Conservation (phyloP, 805 yeast species). For the Candida koratica region DNA sequence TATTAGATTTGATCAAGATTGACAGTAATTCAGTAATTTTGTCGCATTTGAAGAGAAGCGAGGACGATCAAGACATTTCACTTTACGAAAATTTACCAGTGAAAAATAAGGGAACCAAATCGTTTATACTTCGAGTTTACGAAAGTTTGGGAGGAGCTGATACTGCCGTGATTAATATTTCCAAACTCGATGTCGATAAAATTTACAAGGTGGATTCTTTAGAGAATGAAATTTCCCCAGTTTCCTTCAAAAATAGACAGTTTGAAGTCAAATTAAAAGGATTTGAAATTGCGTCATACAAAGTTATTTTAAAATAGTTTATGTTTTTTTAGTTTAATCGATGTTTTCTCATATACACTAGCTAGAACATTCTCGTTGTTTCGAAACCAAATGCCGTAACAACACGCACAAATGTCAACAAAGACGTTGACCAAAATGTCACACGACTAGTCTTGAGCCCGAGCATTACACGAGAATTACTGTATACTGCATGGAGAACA, state of each 20-base stretch:
- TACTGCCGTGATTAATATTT: slow-evolving; percentile 46
- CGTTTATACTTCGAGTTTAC: slow-evolving; percentile 68
- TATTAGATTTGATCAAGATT: slow-evolving; percentile 21
- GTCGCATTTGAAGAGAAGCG: slow-evolving; percentile 81
- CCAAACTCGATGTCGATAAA: slow-evolving; percentile 32
- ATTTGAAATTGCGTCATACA: slow-evolving; percentile 72
- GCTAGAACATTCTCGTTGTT: no score
- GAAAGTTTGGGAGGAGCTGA: slow-evolving; percentile 83
- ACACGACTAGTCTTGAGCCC: no score
- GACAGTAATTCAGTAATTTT: slow-evolving; percentile 63
- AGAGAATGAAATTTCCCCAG: slow-evolving; percentile 46
- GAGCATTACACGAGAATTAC: no score
- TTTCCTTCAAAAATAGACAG: slow-evolving; percentile 25
- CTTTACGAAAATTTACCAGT: slow-evolving; percentile 44
- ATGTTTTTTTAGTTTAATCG: no score
- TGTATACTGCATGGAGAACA: no score
- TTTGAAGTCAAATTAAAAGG: slow-evolving; percentile 49
- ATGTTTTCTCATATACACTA: no score
- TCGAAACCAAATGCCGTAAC: no score
- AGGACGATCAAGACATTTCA: slow-evolving; percentile 64
- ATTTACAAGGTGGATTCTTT: slow-evolving; percentile 57
- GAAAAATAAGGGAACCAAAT: slow-evolving; percentile 36
- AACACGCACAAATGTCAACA: no score
- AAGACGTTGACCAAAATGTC: no score
- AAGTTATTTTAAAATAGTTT: slow-evolving; percentile 42